These are phyloP conservation scores for Heteromeles arbutifolia DNA, from an alignment of 306 rosid species.

Conservation along the genomic window DNA sequence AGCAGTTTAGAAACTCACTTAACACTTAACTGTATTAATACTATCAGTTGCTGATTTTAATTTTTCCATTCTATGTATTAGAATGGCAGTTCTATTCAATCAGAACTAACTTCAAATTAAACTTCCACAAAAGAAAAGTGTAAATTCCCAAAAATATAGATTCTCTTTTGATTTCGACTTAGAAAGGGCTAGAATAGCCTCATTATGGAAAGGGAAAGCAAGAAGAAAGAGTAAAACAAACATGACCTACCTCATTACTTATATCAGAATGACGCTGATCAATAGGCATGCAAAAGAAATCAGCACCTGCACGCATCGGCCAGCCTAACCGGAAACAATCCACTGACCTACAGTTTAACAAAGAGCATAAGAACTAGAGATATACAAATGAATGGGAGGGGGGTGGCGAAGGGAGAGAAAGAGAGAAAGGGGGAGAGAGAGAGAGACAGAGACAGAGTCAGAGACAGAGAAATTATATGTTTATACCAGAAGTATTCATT, in stretches of 20 bases:
- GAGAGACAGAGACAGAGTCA: background rate
- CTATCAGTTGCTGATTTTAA: background rate
- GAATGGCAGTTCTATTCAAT: background rate
- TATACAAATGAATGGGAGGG: background rate
- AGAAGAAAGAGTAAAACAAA: background rate
- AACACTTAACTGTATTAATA: background rate
- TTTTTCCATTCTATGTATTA: background rate
- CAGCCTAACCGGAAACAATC: conserved; percentile 95
- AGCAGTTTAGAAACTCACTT: background rate
- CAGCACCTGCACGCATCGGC: conserved; percentile 99
- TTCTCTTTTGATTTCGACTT: background rate
- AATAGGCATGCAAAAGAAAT: conserved; percentile 59
- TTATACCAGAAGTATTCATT: conserved; percentile 92
- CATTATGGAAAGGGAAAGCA: background rate
- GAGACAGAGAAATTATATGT: background rate
- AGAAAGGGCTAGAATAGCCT: background rate
- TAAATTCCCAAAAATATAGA: background rate
- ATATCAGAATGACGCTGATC: conserved; percentile 32
- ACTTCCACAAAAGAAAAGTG: background rate
- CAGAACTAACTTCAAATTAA: background rate
- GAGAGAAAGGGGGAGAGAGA: background rate
- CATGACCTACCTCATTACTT: conserved; percentile 51
- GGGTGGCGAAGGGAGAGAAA: background rate
- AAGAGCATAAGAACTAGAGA: conserved; percentile 14
- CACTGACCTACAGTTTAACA: conserved; percentile 63